Evolutionary conservation across 208 protist genomes (phyloP).

Genomic region (Trypanosoma lewisi): DNA sequence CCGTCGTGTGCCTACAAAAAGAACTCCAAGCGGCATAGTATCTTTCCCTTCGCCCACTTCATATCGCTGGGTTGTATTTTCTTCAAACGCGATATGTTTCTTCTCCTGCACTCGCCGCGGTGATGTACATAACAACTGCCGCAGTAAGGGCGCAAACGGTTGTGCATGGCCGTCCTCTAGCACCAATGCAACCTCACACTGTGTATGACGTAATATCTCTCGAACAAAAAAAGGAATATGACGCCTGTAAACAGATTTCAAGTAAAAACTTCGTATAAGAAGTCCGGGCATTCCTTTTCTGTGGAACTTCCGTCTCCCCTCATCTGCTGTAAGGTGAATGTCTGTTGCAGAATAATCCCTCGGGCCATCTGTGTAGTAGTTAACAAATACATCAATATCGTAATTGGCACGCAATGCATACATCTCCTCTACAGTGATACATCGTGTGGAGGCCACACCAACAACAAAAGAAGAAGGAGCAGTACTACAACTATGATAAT

Average conservation of each 20-base stretch:
- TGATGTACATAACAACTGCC: slow-evolving; percentile 38
- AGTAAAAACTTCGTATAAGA: slow-evolving; percentile 67
- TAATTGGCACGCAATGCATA: slow-evolving; percentile 87
- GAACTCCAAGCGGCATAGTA: slow-evolving; percentile 35
- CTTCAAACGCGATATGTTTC: neutral
- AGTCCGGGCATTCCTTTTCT: slow-evolving; percentile 48
- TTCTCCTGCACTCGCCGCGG: slow-evolving; percentile 78
- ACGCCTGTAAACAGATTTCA: slow-evolving; percentile 57
- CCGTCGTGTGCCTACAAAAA: slow-evolving; percentile 75
- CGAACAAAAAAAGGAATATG: slow-evolving; percentile 74
- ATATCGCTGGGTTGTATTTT: neutral
- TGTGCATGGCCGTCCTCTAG: slow-evolving; percentile 31
- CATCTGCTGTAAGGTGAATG: slow-evolving; percentile 38
- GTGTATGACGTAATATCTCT: slow-evolving; percentile 64
- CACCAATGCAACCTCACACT: slow-evolving; percentile 49
- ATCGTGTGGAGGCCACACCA: slow-evolving; percentile 59
- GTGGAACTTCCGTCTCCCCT: slow-evolving; percentile 41
- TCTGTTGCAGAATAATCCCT: slow-evolving; percentile 70
- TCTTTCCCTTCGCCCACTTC: slow-evolving; percentile 18
- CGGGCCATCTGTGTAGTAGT: slow-evolving; percentile 58
- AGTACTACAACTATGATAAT: too few relatives aligned
- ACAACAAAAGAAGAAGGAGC: slow-evolving; percentile 30
- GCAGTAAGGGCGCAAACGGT: slow-evolving; percentile 41
- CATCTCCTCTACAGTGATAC: slow-evolving; percentile 56
- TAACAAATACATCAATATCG: slow-evolving; percentile 77